A percentile compares a stretch with the other conserved stretches of the same genome.
Conservation (phyloP, 1,284 basidiomycete species). For the Trametes polyzona region DNA sequence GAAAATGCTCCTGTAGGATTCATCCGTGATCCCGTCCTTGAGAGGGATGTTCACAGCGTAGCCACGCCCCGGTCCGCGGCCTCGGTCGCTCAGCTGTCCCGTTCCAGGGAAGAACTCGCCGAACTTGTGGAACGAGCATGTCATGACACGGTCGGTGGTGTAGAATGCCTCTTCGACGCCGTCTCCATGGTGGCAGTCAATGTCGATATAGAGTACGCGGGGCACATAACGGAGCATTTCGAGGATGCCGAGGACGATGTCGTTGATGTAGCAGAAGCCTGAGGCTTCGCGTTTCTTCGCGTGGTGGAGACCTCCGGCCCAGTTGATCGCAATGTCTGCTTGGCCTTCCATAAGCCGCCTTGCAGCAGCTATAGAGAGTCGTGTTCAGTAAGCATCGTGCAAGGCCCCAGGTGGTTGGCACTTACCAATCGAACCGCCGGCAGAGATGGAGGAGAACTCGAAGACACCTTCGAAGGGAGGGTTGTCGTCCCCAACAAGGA, state of each 20-base stretch:
- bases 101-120: constrained; percentile 98
- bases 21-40: constrained; percentile 93
- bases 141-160: constrained; percentile 96
- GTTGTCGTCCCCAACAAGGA: constrained; percentile 93
- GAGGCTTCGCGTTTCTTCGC: constrained; percentile 97
- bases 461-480: constrained; percentile 96
- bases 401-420: no score
- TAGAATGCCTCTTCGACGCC: constrained; percentile 99
- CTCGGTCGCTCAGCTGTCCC: constrained; percentile 85
- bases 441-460: constrained; percentile 96
- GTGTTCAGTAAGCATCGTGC: background rate
- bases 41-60: constrained; percentile 95
- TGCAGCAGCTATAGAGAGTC: constrained; percentile 68
- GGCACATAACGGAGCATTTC: constrained; percentile 83
- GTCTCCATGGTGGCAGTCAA: constrained; percentile 98
- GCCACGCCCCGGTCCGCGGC: constrained; percentile 84
- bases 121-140: constrained; percentile 94
- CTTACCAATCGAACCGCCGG: constrained; percentile 88
- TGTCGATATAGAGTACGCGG: constrained; percentile 96
- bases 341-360: constrained; percentile 81
- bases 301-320: constrained; percentile 97
- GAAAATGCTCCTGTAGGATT: constrained; percentile 82
- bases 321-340: constrained; percentile 94
- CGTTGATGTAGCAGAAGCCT: constrained; percentile 98
- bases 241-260: constrained; percentile 90